Percentiles rank a stretch among this genome's conserved stretches.
Evolutionary conservation across 108 stramenopile genomes (phyloP).

Genomic region (Tribonema minus): DNA sequence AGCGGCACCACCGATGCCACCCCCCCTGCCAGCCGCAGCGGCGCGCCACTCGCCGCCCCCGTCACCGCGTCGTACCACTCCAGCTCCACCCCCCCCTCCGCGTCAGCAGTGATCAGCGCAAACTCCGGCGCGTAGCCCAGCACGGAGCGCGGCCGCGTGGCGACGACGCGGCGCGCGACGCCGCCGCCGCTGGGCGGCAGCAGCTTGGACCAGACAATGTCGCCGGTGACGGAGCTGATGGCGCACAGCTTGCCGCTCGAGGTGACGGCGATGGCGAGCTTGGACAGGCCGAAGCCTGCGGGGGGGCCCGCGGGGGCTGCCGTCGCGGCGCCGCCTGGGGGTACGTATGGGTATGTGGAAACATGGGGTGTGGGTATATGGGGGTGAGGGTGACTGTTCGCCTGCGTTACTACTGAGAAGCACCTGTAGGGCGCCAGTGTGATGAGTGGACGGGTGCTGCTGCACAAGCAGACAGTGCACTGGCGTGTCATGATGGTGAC

Average conservation of each 20-base stretch:
- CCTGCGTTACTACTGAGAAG: too few species aligned
- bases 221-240: neutral
- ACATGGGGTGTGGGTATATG: too few species aligned
- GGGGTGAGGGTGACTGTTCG: too few species aligned
- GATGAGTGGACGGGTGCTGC: too few species aligned
- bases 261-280: slow-evolving; percentile 21
- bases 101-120: neutral
- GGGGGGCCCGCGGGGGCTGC: too few species aligned
- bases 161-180: neutral
- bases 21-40: neutral
- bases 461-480: too few species aligned
- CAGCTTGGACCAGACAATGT: too few species aligned
- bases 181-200: neutral
- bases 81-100: neutral
- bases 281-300: slow-evolving; percentile 21
- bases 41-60: slow-evolving; percentile 7
- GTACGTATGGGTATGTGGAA: too few species aligned
- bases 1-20: slow-evolving; percentile 18
- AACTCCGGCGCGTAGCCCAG: slow-evolving; percentile 38
- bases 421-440: too few species aligned
- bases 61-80: slow-evolving; percentile 2
- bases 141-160: slow-evolving; percentile 5
- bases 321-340: too few species aligned
- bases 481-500: too few species aligned
- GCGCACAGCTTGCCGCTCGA: slow-evolving; percentile 19